phyloP scores from a whole-genome alignment of 140 eudicot species.

The Ambrosia hybrid region DNA sequence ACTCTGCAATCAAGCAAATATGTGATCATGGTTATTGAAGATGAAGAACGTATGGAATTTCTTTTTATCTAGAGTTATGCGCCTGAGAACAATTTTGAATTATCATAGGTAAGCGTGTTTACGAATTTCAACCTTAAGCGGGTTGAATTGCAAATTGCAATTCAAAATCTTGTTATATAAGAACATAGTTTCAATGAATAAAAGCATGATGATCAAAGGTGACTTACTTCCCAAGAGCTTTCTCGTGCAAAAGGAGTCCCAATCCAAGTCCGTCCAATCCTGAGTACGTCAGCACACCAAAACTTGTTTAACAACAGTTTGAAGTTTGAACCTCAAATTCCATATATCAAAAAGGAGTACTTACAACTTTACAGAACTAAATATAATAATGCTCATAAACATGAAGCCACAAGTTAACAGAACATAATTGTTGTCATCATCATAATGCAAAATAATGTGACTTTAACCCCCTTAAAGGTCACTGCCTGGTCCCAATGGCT shows the following conservation, averaged over 20 bases:
- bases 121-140: background rate
- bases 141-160: too few relatives aligned
- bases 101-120: too few relatives aligned
- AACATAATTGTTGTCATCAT: background rate
- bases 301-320: background rate
- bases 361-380: background rate
- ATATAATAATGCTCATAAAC: background rate
- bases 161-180: background rate
- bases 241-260: conserved; percentile 70
- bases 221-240: conserved; percentile 68
- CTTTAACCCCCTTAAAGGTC: background rate
- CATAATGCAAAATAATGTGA: background rate
- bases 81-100: background rate
- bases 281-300: conserved; percentile 27
- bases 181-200: background rate
- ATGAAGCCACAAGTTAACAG: background rate
- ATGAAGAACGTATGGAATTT: too few relatives aligned
- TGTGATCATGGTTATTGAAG: too few relatives aligned
- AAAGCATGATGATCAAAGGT: background rate
- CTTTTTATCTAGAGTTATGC: too few relatives aligned
- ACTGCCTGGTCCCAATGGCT: background rate
- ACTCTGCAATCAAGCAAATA: conserved; percentile 39
- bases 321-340: background rate
- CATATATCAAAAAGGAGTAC: too few relatives aligned
- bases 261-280: conserved; percentile 77